Evolutionary conservation across 2,329 filamentous ascomycete genomes (phyloP).

Genomic region (Aspergillus puulaauensis): DNA sequence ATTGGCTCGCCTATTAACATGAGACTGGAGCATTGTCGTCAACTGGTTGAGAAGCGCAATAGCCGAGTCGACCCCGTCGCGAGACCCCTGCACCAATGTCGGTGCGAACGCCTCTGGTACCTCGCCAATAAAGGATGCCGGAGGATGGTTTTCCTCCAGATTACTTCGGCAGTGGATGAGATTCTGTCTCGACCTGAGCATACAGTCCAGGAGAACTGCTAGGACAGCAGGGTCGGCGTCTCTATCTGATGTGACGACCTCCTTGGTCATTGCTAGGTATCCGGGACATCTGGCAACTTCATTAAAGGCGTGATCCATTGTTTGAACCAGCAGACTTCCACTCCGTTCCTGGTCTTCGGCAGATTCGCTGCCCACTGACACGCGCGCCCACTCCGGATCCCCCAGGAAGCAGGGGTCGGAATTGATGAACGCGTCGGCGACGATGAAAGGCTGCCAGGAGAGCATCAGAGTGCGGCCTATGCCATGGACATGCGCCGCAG

Average conservation of each 20-base stretch:
- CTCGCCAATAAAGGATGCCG: neutral
- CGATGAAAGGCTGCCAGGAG: constrained; percentile 8
- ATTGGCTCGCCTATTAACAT: neutral
- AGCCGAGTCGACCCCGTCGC: neutral
- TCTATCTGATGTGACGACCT: neutral
- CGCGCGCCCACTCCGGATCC: constrained; percentile 3
- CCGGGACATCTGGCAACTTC: constrained; percentile 15
- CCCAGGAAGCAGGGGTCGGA: constrained; percentile 11
- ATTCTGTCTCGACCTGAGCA: neutral
- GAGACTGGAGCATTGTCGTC: neutral
- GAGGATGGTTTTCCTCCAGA: neutral
- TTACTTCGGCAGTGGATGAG: neutral
- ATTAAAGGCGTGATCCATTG: constrained; percentile 9
- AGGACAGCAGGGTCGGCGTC: neutral
- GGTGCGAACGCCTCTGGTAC: neutral
- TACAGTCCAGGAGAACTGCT: neutral
- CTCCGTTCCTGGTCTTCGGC: neutral
- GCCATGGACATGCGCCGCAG: constrained; percentile 9
- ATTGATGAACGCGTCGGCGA: constrained; percentile 8
- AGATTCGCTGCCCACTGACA: neutral
- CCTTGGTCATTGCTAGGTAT: constrained; percentile 2
- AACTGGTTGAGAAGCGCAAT: constrained; percentile 4
- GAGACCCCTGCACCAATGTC: neutral
- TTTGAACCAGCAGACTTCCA: neutral
- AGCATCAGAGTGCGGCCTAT: constrained; percentile 14